These are phyloP conservation scores for Asterophora lycoperdoides DNA, from an alignment of 768 basidiomycete species.

Conservation along the genomic window DNA sequence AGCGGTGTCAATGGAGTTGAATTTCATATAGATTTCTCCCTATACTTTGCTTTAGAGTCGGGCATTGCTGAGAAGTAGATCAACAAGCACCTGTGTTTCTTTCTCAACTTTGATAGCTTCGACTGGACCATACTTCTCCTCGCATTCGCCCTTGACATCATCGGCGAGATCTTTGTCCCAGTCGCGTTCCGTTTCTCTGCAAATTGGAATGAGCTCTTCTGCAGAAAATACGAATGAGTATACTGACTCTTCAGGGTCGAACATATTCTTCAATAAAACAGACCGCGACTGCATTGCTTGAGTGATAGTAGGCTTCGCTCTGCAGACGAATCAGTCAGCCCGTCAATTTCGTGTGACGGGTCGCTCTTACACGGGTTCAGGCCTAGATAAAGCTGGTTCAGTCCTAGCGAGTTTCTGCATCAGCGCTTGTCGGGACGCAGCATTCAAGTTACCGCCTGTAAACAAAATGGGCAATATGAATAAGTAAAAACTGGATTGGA, in stretches of 20 bases:
- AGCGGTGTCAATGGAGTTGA: conserved; percentile 72
- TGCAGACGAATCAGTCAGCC: conserved; percentile 28
- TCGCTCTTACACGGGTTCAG: conserved; percentile 56
- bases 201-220: neutral
- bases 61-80: neutral
- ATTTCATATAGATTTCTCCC: conserved; percentile 98
- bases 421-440: conserved; percentile 96
- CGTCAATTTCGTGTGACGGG: neutral
- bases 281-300: conserved; percentile 86
- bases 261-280: conserved; percentile 92
- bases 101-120: conserved; percentile 88
- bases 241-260: conserved; percentile 90
- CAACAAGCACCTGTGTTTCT: conserved; percentile 72
- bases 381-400: conserved; percentile 55
- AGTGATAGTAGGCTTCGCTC: conserved; percentile 74
- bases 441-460: conserved; percentile 93
- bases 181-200: conserved; percentile 89
- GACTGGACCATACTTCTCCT: conserved; percentile 85
- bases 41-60: conserved; percentile 26
- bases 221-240: neutral
- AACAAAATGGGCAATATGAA: conserved; percentile 10
- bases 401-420: conserved; percentile 99
- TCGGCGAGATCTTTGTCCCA: conserved; percentile 97
- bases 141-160: conserved; percentile 93
- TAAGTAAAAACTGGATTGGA: neutral